Evolutionary conservation across 139 green algal genomes (phyloP), one percentile per base, ranked within the genome.

Genomic region (Zygnema circumcarinatum): DNA sequence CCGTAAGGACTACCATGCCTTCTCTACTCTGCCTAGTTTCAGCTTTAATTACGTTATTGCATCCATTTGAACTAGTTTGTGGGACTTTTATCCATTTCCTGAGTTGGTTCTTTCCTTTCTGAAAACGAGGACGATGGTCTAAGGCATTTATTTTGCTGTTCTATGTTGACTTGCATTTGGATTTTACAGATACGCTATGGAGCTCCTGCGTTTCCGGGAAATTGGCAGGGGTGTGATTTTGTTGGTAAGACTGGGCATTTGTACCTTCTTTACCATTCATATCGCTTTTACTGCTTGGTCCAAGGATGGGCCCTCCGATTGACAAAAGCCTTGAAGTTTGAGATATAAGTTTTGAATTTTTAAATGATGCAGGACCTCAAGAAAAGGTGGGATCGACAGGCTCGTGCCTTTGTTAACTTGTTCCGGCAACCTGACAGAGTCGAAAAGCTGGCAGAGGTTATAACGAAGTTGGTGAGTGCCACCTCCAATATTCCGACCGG

Each of bases 341-440:
- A n/a, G n/a, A n/a, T n/a, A n/a, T n/a, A n/a, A n/a, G n/a, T n/a
- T n/a, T n/a, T n/a, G n/a, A n/a, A n/a, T n/a, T n/a, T n/a, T n/a
- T n/a, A n/a, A 22, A 16, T 73, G 76, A 35, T 53, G 47, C 81
- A 90, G 83, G 87, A 91, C 11, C 25, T 90, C 33, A 87, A 29
- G 21, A 88, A 93, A 56, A 75, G 89, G 25, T 92, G 94, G 67
- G 95, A 98, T 68, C 91, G 40, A 54, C 95, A 98, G 92, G 96
- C 96, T 87, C 91, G 94, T 35, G 96, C 96, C 0, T 90, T 99
- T 7, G 86, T 74, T 79, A 99, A 99, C 92, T 93, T 99, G 47
- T 98, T 99, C 93, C 93, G 90, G 56, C 91, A 88, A 0, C 96
- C 96, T 83, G 97, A 99, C 93, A 91, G 94, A 87, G 96, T 99